These are phyloP conservation scores for Theobroma grandiflorum DNA, from an alignment of 441 rosid species.

Conservation along the genomic window DNA sequence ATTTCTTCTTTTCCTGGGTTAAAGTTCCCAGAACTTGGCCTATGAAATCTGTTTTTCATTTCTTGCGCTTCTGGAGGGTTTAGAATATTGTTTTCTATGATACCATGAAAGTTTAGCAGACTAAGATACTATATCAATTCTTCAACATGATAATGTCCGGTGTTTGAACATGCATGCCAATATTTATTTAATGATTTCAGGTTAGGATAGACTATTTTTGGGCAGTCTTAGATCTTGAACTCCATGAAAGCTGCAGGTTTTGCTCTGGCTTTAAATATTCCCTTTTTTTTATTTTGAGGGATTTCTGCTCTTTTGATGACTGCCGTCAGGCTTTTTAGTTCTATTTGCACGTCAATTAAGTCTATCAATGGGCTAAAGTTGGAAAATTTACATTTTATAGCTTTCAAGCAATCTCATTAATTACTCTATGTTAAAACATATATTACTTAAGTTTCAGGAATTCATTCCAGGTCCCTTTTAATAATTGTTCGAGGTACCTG, in stretches of 20 bases:
- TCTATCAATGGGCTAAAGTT: not conserved
- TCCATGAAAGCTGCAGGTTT: constrained; percentile 24
- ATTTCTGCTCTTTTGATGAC: constrained; percentile 1
- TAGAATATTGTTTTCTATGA: constrained; percentile 7
- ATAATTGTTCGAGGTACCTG: not conserved
- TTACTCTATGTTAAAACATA: not conserved
- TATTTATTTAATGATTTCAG: constrained; percentile 2
- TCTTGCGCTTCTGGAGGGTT: not conserved
- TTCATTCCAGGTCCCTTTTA: not conserved
- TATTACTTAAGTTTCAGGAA: not conserved
- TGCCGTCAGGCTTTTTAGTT: constrained; percentile 18
- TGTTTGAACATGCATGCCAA: constrained; percentile 17
- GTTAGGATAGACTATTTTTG: constrained; percentile 16
- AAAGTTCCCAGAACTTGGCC: not conserved
- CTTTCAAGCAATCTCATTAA: not conserved
- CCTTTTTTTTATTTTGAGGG: not conserved
- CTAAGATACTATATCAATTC: constrained; percentile 12
- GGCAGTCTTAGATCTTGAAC: constrained; percentile 26
- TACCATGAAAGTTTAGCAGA: constrained; percentile 12
- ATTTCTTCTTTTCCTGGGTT: not conserved
- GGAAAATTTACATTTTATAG: constrained; percentile 4
- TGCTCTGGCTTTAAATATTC: not conserved
- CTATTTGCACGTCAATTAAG: not conserved
- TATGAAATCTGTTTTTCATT: not conserved
- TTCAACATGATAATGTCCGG: constrained; percentile 2